Evolutionary conservation across 306 rosid species (phyloP), one percentile per base, ranked within the genome.

Genomic region (Arachis stenosperma): DNA sequence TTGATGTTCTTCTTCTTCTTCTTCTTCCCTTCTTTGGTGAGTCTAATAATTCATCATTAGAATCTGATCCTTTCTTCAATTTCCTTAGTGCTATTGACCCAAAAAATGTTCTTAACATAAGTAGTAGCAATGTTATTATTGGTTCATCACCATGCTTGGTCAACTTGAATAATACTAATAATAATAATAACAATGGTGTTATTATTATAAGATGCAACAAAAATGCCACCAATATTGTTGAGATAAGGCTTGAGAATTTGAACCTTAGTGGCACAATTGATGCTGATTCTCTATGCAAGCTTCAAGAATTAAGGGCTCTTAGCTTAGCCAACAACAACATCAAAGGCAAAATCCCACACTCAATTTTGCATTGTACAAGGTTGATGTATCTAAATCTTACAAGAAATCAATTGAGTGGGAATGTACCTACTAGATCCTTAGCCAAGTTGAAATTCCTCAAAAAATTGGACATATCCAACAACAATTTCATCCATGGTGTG

Each of bases 351-450:
- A 83, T 83, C 7, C 83, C 87, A 71, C 56, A 3, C 11, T 83
- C 84, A 41, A 61, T 86, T 71, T 22, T 76, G 75, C 59, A 73
- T 17, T 88, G 96, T 79, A 77, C 71, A 71, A 82, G 79, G 70
- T 75, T 92, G 81, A 43, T 71, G 43, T 76, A 76, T 70, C 78
- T 86, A 37, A 86, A 92, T 82, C 67, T 88, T 11, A 82, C 87
- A 52, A 68, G 66, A 78, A 88, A 87, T 76, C 68, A 78, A 54
- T 61, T 90, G 67, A 86, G 83, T 75, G 96, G 96, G 57, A 81
- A 15, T 65, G 39, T 92, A 51, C 89, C 96, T 22, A 4, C 13
- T 51, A 52, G 60, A 63, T 81, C 78, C 78, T 76, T 92, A 42
- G 64, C 67, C 47, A 85, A 62, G 54, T 56, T 92, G 65, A 82